Percentiles rank a stretch among this genome's conserved stretches.
Evolutionary conservation across 768 basidiomycete species (phyloP).

Genomic region (Termitomyces sp.): DNA sequence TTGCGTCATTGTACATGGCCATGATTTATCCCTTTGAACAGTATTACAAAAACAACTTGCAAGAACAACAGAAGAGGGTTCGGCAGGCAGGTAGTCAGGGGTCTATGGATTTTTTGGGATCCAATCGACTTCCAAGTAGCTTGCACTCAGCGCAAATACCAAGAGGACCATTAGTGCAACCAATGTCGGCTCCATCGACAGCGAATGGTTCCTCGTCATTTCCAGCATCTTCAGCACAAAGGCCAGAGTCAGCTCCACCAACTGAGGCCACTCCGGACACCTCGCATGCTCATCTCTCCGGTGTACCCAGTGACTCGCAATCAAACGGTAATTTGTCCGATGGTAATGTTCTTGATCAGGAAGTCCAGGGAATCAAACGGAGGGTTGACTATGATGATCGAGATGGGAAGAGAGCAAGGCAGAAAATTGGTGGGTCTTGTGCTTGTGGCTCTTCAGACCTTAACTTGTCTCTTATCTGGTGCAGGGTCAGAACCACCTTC

Average conservation of each 20-base stretch:
- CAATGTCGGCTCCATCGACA: constrained; percentile 9
- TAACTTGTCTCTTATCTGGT: constrained; percentile 1
- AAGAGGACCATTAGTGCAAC: constrained; percentile 15
- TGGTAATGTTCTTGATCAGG: constrained; percentile 47
- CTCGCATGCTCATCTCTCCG: constrained; percentile 11
- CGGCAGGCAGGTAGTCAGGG: constrained; percentile 31
- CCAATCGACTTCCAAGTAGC: constrained; percentile 6
- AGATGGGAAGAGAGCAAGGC: constrained; percentile 64
- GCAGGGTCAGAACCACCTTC: constrained; percentile 36
- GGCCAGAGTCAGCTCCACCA: constrained; percentile 24
- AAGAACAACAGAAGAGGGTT: constrained; percentile 54
- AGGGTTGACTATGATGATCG: constrained; percentile 63
- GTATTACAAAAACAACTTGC: constrained; percentile 54
- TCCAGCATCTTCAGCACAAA: constrained; percentile 21
- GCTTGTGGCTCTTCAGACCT: constrained; percentile 5
- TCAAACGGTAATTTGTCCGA: constrained; percentile 19
- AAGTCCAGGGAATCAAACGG: constrained; percentile 63
- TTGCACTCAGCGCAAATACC: constrained; percentile 19
- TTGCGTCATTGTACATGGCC: constrained; percentile 55
- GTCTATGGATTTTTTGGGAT: constrained; percentile 2
- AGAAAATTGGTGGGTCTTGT: constrained; percentile 59
- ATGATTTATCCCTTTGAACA: constrained; percentile 74
- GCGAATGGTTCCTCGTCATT: constrained; percentile 18
- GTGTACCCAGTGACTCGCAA: constrained; percentile 9
- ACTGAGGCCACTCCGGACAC: constrained; percentile 18